Conservation (phyloP, 164 flowering plant genomes). For the Stephania japonica region DNA sequence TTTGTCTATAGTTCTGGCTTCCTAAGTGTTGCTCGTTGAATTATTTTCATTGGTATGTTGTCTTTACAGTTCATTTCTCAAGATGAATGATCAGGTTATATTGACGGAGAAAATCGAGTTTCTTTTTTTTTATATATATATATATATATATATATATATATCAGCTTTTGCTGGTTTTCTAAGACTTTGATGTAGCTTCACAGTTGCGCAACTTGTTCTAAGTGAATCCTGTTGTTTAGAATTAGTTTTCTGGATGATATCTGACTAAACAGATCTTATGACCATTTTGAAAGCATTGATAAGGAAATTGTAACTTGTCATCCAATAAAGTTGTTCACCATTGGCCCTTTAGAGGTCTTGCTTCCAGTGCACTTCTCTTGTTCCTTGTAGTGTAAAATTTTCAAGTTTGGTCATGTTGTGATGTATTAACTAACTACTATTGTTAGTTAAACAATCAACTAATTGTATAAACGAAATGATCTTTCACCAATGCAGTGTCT, state of each 20-base stretch:
- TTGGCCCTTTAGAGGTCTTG: not conserved
- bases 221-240: not conserved
- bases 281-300: not conserved
- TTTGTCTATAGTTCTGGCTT: no score
- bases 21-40: not conserved
- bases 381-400: not conserved
- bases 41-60: not conserved
- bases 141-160: no score
- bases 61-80: not conserved
- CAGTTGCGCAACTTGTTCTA: not conserved
- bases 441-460: not conserved
- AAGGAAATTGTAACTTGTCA: not conserved
- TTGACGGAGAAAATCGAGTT: not conserved
- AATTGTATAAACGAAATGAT: no score
- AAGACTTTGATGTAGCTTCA: not conserved
- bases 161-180: not conserved
- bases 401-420: not conserved
- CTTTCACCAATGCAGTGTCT: no score
- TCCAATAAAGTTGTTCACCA: not conserved
- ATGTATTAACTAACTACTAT: not conserved
- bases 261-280: not conserved
- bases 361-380: not conserved
- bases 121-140: no score
- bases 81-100: not conserved
- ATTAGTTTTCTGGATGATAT: not conserved